A percentile compares a stretch with the other conserved stretches of the same genome.
phyloP scores from a whole-genome alignment of 768 basidiomycete genomes.

The Galerina sulciceps region DNA sequence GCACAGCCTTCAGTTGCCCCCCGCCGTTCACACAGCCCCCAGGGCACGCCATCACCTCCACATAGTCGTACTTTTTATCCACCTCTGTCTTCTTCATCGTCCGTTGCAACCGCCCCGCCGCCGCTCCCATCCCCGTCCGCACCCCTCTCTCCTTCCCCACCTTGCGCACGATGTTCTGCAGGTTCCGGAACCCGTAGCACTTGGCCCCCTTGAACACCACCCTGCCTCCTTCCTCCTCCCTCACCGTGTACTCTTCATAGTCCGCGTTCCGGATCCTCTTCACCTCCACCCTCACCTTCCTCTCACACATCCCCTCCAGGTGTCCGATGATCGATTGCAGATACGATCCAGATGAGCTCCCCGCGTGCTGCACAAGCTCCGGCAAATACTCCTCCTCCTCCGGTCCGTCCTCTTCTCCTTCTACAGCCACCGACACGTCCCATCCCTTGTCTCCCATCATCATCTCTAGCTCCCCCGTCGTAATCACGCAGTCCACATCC shows the following conservation, averaged over 20 bases:
- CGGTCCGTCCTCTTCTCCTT: constrained; percentile 47
- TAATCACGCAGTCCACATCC: constrained; percentile 97
- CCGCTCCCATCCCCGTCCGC: constrained; percentile 55
- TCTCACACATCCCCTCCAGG: constrained; percentile 36
- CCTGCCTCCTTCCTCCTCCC: constrained; percentile 42
- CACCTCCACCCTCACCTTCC: constrained; percentile 37
- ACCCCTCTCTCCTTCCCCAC: constrained; percentile 86
- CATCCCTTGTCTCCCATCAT: constrained; percentile 84
- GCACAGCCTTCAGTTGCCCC: constrained; percentile 74
- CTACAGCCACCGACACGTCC: constrained; percentile 67
- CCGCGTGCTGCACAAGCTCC: constrained; percentile 76
- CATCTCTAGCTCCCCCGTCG: constrained; percentile 90
- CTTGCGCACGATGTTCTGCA: constrained; percentile 95
- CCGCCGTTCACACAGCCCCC: constrained; percentile 98
- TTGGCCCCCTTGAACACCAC: constrained; percentile 91
- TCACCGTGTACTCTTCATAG: constrained; percentile 75
- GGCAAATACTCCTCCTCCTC: constrained; percentile 46
- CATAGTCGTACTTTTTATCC: constrained; percentile 77
- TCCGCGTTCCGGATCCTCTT: constrained; percentile 73
- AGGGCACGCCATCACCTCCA: constrained; percentile 99
- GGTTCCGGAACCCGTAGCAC: constrained; percentile 96
- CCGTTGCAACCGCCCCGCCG: constrained; percentile 36
- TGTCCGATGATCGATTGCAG: constrained; percentile 77
- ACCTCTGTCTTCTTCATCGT: constrained; percentile 33
- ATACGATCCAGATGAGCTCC: constrained; percentile 93